These are phyloP conservation scores for Aspergillus sp. DNA, from an alignment of 2,329 filamentous ascomycete species.

Conservation along the genomic window DNA sequence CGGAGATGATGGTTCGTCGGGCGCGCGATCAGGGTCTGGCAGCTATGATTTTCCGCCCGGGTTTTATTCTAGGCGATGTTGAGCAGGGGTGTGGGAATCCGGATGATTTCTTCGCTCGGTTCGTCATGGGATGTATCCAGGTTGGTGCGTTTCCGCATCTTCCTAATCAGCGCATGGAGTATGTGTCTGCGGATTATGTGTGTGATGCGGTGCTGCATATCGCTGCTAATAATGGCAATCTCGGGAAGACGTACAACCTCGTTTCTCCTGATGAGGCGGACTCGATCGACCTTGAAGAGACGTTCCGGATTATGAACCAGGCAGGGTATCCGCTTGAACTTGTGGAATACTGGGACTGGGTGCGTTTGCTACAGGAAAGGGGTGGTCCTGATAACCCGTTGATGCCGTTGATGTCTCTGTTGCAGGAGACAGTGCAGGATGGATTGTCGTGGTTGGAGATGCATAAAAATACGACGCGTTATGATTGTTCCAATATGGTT, in stretches of 20 bases:
- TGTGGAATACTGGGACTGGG: conserved; percentile 8
- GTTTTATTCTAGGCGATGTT: conserved; percentile 74
- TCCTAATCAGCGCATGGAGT: conserved; percentile 17
- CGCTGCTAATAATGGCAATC: conserved; percentile 7
- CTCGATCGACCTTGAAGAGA: conserved; percentile 15
- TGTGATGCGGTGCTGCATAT: conserved; percentile 14
- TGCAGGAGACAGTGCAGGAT: conserved; percentile 38
- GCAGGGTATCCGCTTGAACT: conserved; percentile 1
- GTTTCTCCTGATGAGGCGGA: conserved; percentile 10
- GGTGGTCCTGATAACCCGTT: conserved; percentile 6
- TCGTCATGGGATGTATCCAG: conserved; percentile 79
- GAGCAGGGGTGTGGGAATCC: conserved; percentile 61
- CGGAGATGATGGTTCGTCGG: conserved; percentile 66
- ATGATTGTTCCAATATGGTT: conserved; percentile 11
- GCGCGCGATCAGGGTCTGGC: conserved; percentile 70
- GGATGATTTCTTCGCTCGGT: conserved; percentile 79
- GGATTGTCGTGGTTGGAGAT: conserved; percentile 28
- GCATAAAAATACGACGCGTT: conserved; percentile 14
- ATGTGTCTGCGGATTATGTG: conserved; percentile 18
- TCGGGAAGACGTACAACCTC: conserved; percentile 18
- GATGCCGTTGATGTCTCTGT: conserved; percentile 37
- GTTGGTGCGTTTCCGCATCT: conserved; percentile 45
- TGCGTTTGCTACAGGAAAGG: not conserved
- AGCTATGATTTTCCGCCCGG: conserved; percentile 71
- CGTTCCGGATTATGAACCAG: conserved; percentile 4